Evolutionary conservation across 768 basidiomycete species (phyloP), one percentile per base, ranked within the genome.

Genomic region (Suillus subluteus): DNA sequence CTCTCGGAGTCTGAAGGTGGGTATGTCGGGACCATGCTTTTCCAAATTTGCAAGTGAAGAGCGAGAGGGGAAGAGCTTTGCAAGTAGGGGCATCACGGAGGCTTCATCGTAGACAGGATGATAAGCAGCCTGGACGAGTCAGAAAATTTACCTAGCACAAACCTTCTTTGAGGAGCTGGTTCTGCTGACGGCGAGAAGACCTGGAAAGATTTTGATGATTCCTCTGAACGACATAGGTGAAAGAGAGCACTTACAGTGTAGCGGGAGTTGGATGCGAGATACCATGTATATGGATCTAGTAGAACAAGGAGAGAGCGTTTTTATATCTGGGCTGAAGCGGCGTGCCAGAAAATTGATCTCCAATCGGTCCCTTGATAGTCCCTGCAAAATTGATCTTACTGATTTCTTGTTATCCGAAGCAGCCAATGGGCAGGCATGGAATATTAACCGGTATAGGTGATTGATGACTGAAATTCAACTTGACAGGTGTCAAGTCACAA

Each of bases 81-180:
- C 21, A 37, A 56, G 6, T 37, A 37, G 9, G 35, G 35, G 55
- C 35, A 56, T 56, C 55, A 56, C 55, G 55, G 55, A n/a, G 55
- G 55, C 55, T 56, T 56, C 55, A 56, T 37, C 12, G 12, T 56
- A 56, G 55, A 56, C 55, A 56, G 6, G 0, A 32, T 18, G 18
- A n/a, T 56, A 18, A 56, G 35, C 21, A 56, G 21, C 18, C 11
- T 35, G 55, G 1, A 56, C 35, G 32, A n/a, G 32, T 37, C 35
- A 37, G 21, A 35, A 35, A n/a, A 13, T 13, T 3, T 35, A 6
- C 5, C 21, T n/a, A 2, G 21, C 11, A 56, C 55, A 56, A 35
- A 56, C 55, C 55, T 56, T 56, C 55, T 56, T 56, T n/a, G 32
- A 21, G 55, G 32, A 56, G 12, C 55, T 56, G 32, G 35, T 37